Evolutionary conservation across 2,329 filamentous ascomycete genomes (phyloP).

Genomic region (Orbilia oligospora): DNA sequence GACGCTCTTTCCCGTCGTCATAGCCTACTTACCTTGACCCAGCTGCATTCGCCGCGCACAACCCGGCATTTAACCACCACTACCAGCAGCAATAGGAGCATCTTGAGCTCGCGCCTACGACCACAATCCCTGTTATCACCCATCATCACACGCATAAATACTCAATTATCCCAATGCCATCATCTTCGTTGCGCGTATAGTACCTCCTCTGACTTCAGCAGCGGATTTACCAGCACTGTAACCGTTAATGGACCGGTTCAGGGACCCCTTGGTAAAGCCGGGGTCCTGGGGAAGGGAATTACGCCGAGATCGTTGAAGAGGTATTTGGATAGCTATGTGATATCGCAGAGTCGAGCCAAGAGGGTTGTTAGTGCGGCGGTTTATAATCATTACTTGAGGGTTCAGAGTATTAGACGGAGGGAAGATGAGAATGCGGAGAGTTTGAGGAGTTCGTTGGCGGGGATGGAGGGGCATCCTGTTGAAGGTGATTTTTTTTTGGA

Average conservation of each 20-base stretch:
- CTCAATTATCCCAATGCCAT: background rate
- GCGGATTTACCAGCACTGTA: constrained; percentile 62
- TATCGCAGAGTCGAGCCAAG: constrained; percentile 94
- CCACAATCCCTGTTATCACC: constrained; percentile 21
- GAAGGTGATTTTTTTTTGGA: constrained; percentile 76
- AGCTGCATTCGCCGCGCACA: background rate
- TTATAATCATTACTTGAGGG: constrained; percentile 95
- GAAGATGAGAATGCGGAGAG: constrained; percentile 79
- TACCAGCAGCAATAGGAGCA: background rate
- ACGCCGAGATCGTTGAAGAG: constrained; percentile 76
- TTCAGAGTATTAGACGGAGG: constrained; percentile 80
- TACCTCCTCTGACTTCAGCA: constrained; percentile 63
- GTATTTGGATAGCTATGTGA: constrained; percentile 94
- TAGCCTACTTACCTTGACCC: background rate
- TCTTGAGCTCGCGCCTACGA: background rate
- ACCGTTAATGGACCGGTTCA: constrained; percentile 60
- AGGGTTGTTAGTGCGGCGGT: constrained; percentile 93
- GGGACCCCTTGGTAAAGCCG: constrained; percentile 61
- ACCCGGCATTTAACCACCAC: background rate
- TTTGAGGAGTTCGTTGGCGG: constrained; percentile 19
- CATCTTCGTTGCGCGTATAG: constrained; percentile 38
- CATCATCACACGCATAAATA: background rate
- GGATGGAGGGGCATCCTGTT: constrained; percentile 77
- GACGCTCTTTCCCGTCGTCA: constrained; percentile 18
- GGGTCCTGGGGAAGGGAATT: constrained; percentile 52